Conservation (phyloP, 1,284 basidiomycete genomes). For the Takashimella koratensis region DNA sequence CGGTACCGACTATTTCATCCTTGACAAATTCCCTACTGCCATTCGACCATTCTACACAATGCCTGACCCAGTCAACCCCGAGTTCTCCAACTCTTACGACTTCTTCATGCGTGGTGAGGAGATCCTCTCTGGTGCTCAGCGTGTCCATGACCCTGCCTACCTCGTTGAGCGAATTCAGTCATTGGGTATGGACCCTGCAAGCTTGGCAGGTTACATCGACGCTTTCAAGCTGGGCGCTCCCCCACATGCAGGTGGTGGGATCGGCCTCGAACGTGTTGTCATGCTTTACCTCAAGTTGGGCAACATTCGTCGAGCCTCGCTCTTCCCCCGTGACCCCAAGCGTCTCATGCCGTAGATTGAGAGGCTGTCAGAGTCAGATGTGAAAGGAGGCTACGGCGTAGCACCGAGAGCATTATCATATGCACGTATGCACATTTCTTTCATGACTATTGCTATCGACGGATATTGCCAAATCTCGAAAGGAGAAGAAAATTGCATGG, state of each 20-base stretch:
- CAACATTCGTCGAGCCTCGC: conserved; percentile 88
- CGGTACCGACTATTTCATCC: conserved; percentile 94
- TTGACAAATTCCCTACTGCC: conserved; percentile 92
- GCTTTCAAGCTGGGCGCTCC: conserved; percentile 92
- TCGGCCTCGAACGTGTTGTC: conserved; percentile 85
- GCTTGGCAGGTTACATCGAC: conserved; percentile 87
- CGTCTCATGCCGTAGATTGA: conserved; percentile 50
- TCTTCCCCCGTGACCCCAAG: conserved; percentile 91
- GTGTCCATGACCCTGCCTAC: conserved; percentile 84
- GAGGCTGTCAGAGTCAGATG: no score
- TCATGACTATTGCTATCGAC: no score
- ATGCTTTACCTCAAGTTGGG: conserved; percentile 85
- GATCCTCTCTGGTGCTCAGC: conserved; percentile 95
- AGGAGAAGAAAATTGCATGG: no score
- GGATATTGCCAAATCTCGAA: no score
- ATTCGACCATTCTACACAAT: conserved; percentile 98
- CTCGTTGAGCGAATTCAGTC: conserved; percentile 76
- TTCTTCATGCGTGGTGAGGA: conserved; percentile 99
- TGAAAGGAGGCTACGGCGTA: no score
- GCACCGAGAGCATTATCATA: no score
- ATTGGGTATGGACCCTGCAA: conserved; percentile 70
- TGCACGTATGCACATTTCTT: no score
- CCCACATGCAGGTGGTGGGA: conserved; percentile 62
- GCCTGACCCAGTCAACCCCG: conserved; percentile 85
- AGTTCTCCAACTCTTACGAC: conserved; percentile 96